Percentiles rank a stretch among this genome's conserved stretches.
Evolutionary conservation across 306 rosid species (phyloP).

Genomic region (Trifolium subterraneum): DNA sequence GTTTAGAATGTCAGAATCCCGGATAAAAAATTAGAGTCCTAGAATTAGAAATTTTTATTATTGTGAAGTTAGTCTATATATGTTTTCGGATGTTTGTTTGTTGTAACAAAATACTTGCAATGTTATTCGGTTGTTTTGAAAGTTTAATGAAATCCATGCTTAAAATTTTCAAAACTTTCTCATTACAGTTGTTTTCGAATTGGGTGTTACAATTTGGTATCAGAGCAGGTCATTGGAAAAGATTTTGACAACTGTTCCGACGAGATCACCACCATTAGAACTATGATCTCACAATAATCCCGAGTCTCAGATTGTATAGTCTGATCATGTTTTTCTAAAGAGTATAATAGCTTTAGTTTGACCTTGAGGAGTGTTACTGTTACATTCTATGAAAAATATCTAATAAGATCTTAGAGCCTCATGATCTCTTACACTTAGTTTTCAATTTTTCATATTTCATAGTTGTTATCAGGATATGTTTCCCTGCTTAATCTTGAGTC

Average conservation of each 20-base stretch:
- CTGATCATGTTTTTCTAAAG: background rate
- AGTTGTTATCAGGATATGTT: slow-evolving; percentile 8
- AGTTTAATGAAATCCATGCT: too few relatives aligned
- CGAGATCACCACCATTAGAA: background rate
- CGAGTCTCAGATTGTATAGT: background rate
- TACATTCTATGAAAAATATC: background rate
- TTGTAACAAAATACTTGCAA: too few relatives aligned
- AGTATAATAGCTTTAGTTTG: background rate
- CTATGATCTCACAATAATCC: background rate
- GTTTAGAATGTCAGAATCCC: too few relatives aligned
- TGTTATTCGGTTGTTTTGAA: too few relatives aligned
- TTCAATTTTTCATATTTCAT: background rate
- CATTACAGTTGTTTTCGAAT: too few relatives aligned
- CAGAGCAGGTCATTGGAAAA: background rate
- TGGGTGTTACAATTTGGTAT: too few relatives aligned
- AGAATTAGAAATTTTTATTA: too few relatives aligned
- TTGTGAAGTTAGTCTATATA: too few relatives aligned
- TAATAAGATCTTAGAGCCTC: background rate
- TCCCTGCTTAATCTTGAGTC: slow-evolving; percentile 3
- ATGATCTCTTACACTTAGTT: background rate
- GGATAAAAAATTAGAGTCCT: too few relatives aligned
- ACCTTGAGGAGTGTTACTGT: background rate
- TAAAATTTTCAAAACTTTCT: too few relatives aligned
- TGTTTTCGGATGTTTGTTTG: too few relatives aligned
- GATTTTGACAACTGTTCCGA: too few relatives aligned